Percentiles rank a stretch among this genome's conserved stretches.
Evolutionary conservation across 495 filamentous ascomycete genomes (phyloP).

Genomic region (Rhypophila decipiens): DNA sequence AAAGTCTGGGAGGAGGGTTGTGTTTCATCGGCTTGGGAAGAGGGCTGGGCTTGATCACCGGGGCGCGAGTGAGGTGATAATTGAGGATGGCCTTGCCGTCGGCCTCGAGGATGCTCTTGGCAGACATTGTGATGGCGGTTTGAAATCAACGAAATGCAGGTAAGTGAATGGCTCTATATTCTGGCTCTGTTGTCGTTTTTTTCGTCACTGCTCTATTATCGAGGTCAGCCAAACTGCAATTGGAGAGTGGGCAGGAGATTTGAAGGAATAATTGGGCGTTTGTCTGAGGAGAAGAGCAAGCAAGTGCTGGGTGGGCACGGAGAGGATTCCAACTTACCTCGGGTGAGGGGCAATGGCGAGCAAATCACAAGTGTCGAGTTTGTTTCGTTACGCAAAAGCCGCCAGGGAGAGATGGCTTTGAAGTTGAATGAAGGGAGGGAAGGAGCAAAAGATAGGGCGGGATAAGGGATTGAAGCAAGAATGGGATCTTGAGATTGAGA

Average conservation of each 20-base stretch:
- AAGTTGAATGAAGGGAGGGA: constrained; percentile 1
- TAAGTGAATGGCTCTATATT: constrained; percentile 9
- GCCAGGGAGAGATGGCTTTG: neutral
- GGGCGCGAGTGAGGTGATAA: constrained; percentile 98
- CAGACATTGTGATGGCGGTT: constrained; percentile 73
- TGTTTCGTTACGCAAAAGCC: neutral
- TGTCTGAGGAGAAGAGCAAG: no score
- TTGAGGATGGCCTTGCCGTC: constrained; percentile 99
- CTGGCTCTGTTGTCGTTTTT: constrained; percentile 4
- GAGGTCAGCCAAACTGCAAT: neutral
- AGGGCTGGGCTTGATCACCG: constrained; percentile 95
- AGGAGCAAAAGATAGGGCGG: neutral
- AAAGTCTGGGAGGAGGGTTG: constrained; percentile 86
- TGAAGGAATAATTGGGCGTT: no score
- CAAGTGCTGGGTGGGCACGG: neutral
- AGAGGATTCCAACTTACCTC: constrained; percentile 1
- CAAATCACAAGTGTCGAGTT: neutral
- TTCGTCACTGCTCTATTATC: neutral
- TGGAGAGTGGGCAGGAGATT: no score
- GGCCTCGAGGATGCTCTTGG: constrained; percentile 96
- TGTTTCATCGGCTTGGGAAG: constrained; percentile 79
- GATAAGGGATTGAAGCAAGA: neutral
- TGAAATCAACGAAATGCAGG: constrained; percentile 11
- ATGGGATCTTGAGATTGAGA: neutral
- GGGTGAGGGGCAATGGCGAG: constrained; percentile 14